These are phyloP conservation scores for Mycosarcoma mackinlayi DNA, from an alignment of 1,284 basidiomycete genomes.

Conservation along the genomic window DNA sequence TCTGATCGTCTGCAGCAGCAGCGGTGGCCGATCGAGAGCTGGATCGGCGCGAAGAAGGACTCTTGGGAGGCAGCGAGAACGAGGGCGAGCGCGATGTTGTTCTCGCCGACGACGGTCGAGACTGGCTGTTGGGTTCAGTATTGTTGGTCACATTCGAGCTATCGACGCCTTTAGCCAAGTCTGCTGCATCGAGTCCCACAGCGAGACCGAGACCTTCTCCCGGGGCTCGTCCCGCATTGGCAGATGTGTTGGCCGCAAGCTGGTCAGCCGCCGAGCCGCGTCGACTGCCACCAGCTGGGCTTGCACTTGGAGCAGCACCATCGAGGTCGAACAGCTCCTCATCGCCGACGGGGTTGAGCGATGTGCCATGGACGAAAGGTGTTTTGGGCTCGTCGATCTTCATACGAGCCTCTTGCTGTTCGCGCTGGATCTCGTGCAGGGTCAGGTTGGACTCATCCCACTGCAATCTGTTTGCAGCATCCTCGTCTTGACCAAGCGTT, in stretches of 20 bases:
- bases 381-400: slow-evolving; percentile 68
- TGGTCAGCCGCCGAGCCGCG: slow-evolving; percentile 48
- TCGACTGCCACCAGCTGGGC: slow-evolving; percentile 14
- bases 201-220: slow-evolving; percentile 36
- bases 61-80: slow-evolving; percentile 57
- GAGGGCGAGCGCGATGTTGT: slow-evolving; percentile 46
- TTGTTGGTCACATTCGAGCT: background rate
- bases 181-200: slow-evolving; percentile 52
- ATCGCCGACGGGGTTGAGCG: slow-evolving; percentile 55
- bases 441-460: slow-evolving; percentile 67
- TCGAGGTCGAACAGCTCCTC: slow-evolving; percentile 60
- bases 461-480: slow-evolving; percentile 48
- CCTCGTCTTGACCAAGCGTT: slow-evolving; percentile 22
- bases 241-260: slow-evolving; percentile 60
- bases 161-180: slow-evolving; percentile 27
- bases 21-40: slow-evolving; percentile 50
- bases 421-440: slow-evolving; percentile 63
- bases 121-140: background rate
- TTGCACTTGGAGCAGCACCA: slow-evolving; percentile 25
- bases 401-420: slow-evolving; percentile 64
- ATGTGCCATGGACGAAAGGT: slow-evolving; percentile 63
- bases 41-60: slow-evolving; percentile 48
- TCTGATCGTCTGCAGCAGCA: slow-evolving; percentile 38
- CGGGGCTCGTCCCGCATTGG: slow-evolving; percentile 49
- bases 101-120: slow-evolving; percentile 17